phyloP scores from a whole-genome alignment of 2,329 filamentous ascomycete species.

The Colletotrichum australisinense region DNA sequence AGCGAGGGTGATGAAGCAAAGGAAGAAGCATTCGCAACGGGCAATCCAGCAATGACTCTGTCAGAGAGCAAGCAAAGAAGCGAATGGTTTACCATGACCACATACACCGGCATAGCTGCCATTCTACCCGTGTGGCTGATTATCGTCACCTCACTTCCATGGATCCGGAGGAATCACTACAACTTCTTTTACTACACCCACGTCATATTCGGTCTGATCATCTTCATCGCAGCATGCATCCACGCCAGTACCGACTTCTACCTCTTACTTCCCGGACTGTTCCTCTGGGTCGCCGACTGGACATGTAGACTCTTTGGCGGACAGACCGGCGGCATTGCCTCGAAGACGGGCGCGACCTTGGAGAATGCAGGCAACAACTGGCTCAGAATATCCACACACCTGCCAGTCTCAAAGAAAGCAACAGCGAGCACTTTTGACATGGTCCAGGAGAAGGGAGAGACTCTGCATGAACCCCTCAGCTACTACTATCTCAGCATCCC shows the following conservation, averaged over 20 bases:
- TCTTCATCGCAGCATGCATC: conserved; percentile 20
- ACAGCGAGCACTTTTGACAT: neutral
- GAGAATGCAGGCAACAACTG: conserved; percentile 10
- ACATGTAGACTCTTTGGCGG: conserved; percentile 27
- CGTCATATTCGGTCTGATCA: conserved; percentile 14
- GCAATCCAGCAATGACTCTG: conserved; percentile 34
- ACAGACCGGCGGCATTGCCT: neutral
- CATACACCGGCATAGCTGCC: conserved; percentile 23
- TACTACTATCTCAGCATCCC: conserved; percentile 31
- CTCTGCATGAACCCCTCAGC: neutral
- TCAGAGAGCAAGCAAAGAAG: conserved; percentile 10
- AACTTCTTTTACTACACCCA: conserved; percentile 37
- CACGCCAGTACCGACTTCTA: conserved; percentile 38
- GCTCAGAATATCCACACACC: neutral
- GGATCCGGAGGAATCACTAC: conserved; percentile 31
- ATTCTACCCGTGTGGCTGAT: conserved; percentile 21
- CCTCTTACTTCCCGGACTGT: conserved; percentile 31
- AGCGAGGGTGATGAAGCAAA: conserved; percentile 16
- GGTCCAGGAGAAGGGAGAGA: neutral
- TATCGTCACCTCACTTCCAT: conserved; percentile 26
- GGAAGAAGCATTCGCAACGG: conserved; percentile 24
- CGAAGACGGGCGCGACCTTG: conserved; percentile 3
- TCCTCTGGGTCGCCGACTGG: conserved; percentile 30
- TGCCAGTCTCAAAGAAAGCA: neutral
- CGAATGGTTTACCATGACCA: conserved; percentile 19